These are phyloP conservation scores for Teratosphaeria zuluensis DNA, from an alignment of 2,329 filamentous ascomycete species.

Conservation along the genomic window DNA sequence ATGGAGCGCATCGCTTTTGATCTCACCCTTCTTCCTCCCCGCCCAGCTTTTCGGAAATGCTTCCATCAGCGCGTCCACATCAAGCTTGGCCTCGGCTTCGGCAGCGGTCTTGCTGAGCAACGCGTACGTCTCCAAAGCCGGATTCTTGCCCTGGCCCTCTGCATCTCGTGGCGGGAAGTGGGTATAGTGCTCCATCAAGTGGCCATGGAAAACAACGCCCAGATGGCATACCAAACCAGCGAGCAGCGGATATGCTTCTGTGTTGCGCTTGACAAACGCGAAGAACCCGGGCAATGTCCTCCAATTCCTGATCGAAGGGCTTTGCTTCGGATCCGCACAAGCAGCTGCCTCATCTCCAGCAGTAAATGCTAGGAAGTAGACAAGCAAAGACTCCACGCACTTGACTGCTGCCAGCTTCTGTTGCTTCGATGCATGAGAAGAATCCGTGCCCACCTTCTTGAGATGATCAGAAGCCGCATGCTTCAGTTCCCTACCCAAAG, in stretches of 20 bases:
- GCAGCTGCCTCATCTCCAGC: conserved; percentile 19
- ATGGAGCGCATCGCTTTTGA: conserved; percentile 22
- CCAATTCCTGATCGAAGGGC: conserved; percentile 16
- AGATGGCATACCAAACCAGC: conserved; percentile 34
- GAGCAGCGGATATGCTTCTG: conserved; percentile 23
- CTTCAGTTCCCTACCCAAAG: conserved; percentile 37
- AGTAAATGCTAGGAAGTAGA: conserved; percentile 26
- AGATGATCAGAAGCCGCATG: conserved; percentile 33
- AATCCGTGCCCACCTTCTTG: conserved; percentile 8
- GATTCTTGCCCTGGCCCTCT: conserved; percentile 4
- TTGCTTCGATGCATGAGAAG: conserved; percentile 11
- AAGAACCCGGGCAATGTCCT: conserved; percentile 18
- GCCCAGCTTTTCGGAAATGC: conserved; percentile 31
- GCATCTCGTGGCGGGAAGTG: conserved; percentile 1
- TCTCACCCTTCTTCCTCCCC: conserved; percentile 17
- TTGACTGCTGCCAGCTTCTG: conserved; percentile 28
- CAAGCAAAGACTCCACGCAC: conserved; percentile 37
- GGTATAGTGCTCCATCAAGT: conserved; percentile 23
- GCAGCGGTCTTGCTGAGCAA: conserved; percentile 10
- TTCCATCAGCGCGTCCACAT: conserved; percentile 28
- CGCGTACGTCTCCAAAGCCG: conserved; percentile 9
- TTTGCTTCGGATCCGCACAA: conserved; percentile 16
- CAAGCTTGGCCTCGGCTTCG: conserved; percentile 17
- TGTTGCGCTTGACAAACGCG: conserved; percentile 16
- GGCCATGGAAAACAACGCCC: conserved; percentile 29